Percentiles rank a stretch among this genome's conserved stretches.
Evolutionary conservation across 2,329 filamentous ascomycete species (phyloP).

Genomic region (Gnomoniopsis sp.): DNA sequence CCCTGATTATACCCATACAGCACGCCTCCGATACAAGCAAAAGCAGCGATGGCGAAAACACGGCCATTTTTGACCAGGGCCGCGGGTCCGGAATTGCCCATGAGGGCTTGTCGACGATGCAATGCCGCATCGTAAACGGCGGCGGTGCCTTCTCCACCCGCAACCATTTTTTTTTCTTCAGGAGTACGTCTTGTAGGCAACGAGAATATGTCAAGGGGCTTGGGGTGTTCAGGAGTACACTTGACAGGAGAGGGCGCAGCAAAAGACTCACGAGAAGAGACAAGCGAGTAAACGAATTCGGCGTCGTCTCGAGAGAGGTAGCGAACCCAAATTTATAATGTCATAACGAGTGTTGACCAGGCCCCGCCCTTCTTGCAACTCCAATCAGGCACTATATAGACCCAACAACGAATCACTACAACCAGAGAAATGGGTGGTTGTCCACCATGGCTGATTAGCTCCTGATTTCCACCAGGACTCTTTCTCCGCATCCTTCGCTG

Average conservation of each 20-base stretch:
- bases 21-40: constrained; percentile 60
- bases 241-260: neutral
- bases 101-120: constrained; percentile 48
- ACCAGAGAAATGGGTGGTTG: neutral
- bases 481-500: neutral
- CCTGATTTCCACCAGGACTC: neutral
- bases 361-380: neutral
- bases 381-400: neutral
- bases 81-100: constrained; percentile 48
- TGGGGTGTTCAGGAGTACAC: neutral
- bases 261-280: neutral
- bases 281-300: neutral
- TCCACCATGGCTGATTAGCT: neutral
- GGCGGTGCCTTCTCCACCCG: constrained; percentile 30
- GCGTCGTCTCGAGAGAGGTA: neutral
- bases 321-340: neutral
- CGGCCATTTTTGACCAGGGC: constrained; percentile 58
- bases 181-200: neutral
- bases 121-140: constrained; percentile 50
- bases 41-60: constrained; percentile 58
- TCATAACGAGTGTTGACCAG: neutral
- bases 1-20: constrained; percentile 74
- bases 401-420: neutral
- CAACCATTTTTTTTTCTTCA: constrained; percentile 32
- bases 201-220: neutral